phyloP scores from a whole-genome alignment of 2,329 filamentous ascomycete species.

The Trichocomaceae sp. region DNA sequence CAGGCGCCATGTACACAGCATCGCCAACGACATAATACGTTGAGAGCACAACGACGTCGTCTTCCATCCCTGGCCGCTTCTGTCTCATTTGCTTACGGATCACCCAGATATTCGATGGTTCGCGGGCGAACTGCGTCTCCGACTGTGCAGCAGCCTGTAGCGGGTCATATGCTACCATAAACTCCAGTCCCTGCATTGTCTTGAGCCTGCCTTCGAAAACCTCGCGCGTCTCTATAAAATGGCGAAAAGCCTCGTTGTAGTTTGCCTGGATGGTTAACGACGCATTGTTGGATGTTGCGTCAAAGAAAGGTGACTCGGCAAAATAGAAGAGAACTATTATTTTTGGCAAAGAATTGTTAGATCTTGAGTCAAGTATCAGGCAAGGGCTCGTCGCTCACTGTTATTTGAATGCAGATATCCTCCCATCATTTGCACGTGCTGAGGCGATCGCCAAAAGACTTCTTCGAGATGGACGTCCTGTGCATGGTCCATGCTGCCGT shows the following conservation, averaged over 20 bases:
- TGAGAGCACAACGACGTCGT: slow-evolving; percentile 48
- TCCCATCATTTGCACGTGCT: slow-evolving; percentile 42
- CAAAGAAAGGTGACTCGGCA: slow-evolving; percentile 57
- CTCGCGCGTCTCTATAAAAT: slow-evolving; percentile 49
- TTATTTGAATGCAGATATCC: slow-evolving; percentile 42
- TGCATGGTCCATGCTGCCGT: slow-evolving; percentile 24
- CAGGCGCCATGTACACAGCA: slow-evolving; percentile 56
- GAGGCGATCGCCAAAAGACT: slow-evolving; percentile 41
- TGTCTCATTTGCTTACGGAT: slow-evolving; percentile 53
- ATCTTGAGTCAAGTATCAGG: too few relatives aligned
- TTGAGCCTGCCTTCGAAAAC: slow-evolving; percentile 51
- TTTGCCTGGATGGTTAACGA: slow-evolving; percentile 48
- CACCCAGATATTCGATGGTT: slow-evolving; percentile 51
- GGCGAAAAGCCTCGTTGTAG: slow-evolving; percentile 43
- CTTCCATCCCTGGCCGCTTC: slow-evolving; percentile 37
- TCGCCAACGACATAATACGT: slow-evolving; percentile 58
- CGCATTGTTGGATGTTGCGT: slow-evolving; percentile 55
- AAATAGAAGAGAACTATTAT: slow-evolving; percentile 61
- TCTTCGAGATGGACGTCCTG: slow-evolving; percentile 38
- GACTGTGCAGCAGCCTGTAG: slow-evolving; percentile 41
- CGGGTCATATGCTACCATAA: slow-evolving; percentile 54
- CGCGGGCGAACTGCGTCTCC: slow-evolving; percentile 35
- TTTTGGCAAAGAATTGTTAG: neutral
- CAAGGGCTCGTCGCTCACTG: slow-evolving; percentile 26
- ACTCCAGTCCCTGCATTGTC: slow-evolving; percentile 53